These are phyloP conservation scores for Phaeophleospora eucalypticola DNA, from an alignment of 2,329 filamentous ascomycete species.

Conservation along the genomic window DNA sequence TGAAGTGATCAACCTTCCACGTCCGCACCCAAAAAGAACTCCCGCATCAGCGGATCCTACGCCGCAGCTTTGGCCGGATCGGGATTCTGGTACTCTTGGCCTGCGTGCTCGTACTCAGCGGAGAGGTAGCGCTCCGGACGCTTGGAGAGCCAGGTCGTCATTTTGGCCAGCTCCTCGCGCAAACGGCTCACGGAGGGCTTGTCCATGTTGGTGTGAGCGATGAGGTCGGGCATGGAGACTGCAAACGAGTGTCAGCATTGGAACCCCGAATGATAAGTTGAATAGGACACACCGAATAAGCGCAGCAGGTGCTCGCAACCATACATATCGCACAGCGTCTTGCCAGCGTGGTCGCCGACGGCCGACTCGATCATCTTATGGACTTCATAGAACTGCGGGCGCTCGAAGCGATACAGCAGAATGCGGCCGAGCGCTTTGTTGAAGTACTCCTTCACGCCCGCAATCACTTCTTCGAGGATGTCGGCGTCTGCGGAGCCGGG, in stretches of 20 bases:
- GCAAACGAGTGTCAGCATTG: slow-evolving; percentile 9
- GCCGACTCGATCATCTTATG: slow-evolving; percentile 62
- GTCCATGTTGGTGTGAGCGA: slow-evolving; percentile 98
- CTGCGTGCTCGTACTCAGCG: slow-evolving; percentile 68
- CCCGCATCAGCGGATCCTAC: not conserved
- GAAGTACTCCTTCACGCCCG: slow-evolving; percentile 88
- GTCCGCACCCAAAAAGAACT: too few species aligned
- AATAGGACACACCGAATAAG: slow-evolving; percentile 67
- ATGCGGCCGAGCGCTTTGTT: slow-evolving; percentile 84
- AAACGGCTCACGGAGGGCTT: slow-evolving; percentile 82
- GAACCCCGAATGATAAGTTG: not conserved
- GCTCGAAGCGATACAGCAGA: slow-evolving; percentile 89
- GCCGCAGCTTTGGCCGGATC: slow-evolving; percentile 40
- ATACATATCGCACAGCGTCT: slow-evolving; percentile 75
- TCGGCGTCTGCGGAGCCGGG: slow-evolving; percentile 69
- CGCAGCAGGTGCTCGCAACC: slow-evolving; percentile 88
- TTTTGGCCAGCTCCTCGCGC: slow-evolving; percentile 80
- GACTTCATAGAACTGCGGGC: slow-evolving; percentile 77
- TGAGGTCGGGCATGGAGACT: slow-evolving; percentile 89
- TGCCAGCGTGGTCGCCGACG: slow-evolving; percentile 62
- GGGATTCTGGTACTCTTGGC: slow-evolving; percentile 68
- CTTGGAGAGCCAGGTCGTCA: slow-evolving; percentile 79
- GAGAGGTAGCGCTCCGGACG: slow-evolving; percentile 75
- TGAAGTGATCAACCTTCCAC: too few species aligned
- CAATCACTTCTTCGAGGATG: slow-evolving; percentile 83